A percentile compares a stretch with the other conserved stretches of the same genome.
Conservation (phyloP, 1,284 basidiomycete genomes). For the Athelia psychrophila region DNA sequence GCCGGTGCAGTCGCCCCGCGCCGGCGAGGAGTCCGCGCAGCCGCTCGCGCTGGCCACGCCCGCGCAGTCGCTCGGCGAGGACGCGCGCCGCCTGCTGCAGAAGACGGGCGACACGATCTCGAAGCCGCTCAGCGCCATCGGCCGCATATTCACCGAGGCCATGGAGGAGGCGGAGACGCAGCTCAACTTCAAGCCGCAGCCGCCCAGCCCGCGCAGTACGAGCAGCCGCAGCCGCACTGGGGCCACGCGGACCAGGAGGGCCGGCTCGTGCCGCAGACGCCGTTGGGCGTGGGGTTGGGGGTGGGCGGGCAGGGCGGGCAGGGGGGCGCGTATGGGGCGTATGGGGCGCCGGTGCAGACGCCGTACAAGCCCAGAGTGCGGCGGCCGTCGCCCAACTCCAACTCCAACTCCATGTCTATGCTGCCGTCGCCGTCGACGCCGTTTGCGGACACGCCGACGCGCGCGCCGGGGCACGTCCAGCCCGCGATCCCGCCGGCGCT, state of each 20-base stretch:
- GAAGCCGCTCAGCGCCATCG: constrained; percentile 84
- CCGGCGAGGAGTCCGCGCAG: constrained; percentile 84
- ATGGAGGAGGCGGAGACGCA: constrained; percentile 58
- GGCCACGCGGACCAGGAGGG: constrained; percentile 35
- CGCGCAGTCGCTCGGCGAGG: constrained; percentile 61
- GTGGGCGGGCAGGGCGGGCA: constrained; percentile 8
- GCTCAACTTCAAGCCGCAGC: constrained; percentile 53
- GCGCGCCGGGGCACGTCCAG: constrained; percentile 40
- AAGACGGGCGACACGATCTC: constrained; percentile 87
- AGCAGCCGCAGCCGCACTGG: constrained; percentile 24
- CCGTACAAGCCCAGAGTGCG: constrained; percentile 74
- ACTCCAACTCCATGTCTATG: constrained; percentile 28
- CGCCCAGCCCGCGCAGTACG: constrained; percentile 52
- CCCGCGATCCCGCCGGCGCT: constrained; percentile 35
- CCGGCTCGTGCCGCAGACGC: constrained; percentile 38
- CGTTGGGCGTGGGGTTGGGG: constrained; percentile 24
- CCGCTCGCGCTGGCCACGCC: constrained; percentile 67
- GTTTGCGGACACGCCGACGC: constrained; percentile 51
- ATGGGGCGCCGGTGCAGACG: constrained; percentile 50
- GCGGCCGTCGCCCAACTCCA: constrained; percentile 36
- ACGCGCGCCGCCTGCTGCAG: constrained; percentile 80
- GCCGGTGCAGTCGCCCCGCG: constrained; percentile 40
- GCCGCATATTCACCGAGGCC: constrained; percentile 81
- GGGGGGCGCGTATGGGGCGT: constrained; percentile 23
- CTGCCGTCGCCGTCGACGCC: constrained; percentile 31